phyloP scores from a whole-genome alignment of 2,329 filamentous ascomycete species.

The Verticillium tricorpus region DNA sequence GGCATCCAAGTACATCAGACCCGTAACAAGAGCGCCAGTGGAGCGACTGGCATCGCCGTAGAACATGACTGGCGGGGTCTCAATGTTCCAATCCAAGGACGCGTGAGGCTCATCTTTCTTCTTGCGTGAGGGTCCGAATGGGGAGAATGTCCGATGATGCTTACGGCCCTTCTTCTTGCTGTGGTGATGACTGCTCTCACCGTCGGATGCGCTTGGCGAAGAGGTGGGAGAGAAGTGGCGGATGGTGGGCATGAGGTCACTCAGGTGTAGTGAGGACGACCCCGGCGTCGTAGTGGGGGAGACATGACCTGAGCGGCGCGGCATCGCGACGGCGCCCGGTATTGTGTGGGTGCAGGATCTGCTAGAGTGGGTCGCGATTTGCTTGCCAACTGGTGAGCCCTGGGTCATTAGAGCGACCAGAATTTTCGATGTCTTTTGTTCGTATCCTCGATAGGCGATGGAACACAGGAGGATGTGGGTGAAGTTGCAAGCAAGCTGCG shows the following conservation, averaged over 20 bases:
- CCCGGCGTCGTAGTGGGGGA: not conserved
- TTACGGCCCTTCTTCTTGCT: not conserved
- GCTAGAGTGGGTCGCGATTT: not conserved
- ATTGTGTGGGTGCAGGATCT: not conserved
- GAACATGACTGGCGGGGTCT: slow-evolving; percentile 1
- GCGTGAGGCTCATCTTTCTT: not conserved
- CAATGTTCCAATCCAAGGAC: not conserved
- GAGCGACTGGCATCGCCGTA: not conserved
- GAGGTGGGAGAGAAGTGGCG: not conserved
- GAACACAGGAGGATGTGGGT: not conserved
- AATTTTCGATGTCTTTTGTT: not conserved
- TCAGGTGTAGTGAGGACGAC: not conserved
- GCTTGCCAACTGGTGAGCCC: not conserved
- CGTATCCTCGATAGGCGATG: not conserved
- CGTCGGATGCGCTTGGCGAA: not conserved
- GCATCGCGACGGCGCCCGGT: not conserved
- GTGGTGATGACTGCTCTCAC: not conserved
- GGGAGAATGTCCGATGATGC: not conserved
- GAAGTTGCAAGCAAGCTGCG: too few species aligned
- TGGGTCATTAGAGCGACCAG: not conserved
- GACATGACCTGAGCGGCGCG: not conserved
- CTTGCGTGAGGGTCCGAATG: not conserved
- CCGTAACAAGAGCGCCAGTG: not conserved
- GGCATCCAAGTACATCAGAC: slow-evolving; percentile 26
- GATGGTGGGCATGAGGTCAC: not conserved